Conservation (phyloP, 805 yeast species). For the Candida adriatica region DNA sequence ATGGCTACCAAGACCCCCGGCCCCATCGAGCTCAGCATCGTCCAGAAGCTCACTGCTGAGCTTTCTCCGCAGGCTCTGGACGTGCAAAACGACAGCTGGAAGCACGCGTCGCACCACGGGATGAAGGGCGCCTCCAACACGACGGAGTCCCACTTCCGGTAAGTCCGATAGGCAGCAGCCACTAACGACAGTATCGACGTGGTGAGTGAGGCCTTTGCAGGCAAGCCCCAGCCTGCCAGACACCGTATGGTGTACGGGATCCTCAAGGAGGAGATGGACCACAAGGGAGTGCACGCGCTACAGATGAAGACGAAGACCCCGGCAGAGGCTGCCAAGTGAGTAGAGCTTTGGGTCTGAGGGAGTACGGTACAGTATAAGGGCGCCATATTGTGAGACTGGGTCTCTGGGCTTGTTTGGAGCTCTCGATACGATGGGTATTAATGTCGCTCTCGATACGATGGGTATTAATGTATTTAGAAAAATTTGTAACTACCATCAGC, state of each 20-base stretch:
- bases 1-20: slow-evolving; percentile 22
- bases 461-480: too few relatives aligned
- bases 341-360: too few relatives aligned
- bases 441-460: background rate
- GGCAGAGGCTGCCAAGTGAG: slow-evolving; percentile 34
- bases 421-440: background rate
- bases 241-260: slow-evolving; percentile 70
- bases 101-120: slow-evolving; percentile 84
- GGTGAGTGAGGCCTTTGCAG: slow-evolving; percentile 62
- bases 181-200: slow-evolving; percentile 44
- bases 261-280: slow-evolving; percentile 64
- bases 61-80: slow-evolving; percentile 38
- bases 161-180: background rate
- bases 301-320: slow-evolving; percentile 79
- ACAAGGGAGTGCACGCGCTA: slow-evolving; percentile 77
- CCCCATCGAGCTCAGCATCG: slow-evolving; percentile 20
- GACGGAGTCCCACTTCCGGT: slow-evolving; percentile 70
- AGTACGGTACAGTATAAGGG: too few relatives aligned
- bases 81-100: slow-evolving; percentile 75
- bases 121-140: slow-evolving; percentile 65
- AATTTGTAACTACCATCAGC: too few relatives aligned
- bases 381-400: too few relatives aligned
- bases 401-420: too few relatives aligned
- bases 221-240: slow-evolving; percentile 61
- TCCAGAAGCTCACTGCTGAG: slow-evolving; percentile 15